Base-by-base conservation (phyloP, 2,329 filamentous ascomycete genomes). In the Uncinocarpus reesii region DNA sequence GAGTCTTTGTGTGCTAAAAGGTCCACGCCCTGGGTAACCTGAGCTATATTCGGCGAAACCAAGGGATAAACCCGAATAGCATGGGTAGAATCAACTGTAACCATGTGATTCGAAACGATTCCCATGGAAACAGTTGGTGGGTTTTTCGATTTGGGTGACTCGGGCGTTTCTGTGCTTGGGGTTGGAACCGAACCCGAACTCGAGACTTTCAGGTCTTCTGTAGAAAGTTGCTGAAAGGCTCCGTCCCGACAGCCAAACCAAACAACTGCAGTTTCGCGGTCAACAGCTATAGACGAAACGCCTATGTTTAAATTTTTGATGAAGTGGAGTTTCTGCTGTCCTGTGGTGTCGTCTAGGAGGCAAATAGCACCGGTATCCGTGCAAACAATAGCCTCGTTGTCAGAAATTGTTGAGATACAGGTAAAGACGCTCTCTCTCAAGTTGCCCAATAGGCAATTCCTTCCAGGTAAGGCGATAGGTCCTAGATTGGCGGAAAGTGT, bases 321-420 rank as follows among this genome's bases (percentile, higher is more conserved):
- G 50, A 80, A 79, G 36, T 74, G 71, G 41, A 95, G 70, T 56
- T 80, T 85, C 64, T 84, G 83, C 53, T 80, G 78, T 53, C 81
- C 81, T 44, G 78, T 80, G 26, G 76, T 77, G 55, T 94, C 85
- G 53, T 95, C 84, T 26, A 95, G 72, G 24, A 94, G 71, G 64
- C 90, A 96, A n/a, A 98, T 73, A 59, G 93, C 84, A 23, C 92
- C 92, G 50, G 80, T 78, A 60, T 95, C 89, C 2, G 90, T 86
- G 67, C 87, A 92, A 35, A 96, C 72, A 34, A 96, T 77, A 15
- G 88, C 83, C 58, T 81, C 84, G 35, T 76, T 77, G 29, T 85
- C 79, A 31, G 84, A 81, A 28, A 95, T 77, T 13, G 78, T 72
- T 13, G 81, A 78, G 4, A 87, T 80, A 54, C 84, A 86, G 15